These are phyloP conservation scores for Leccinum variicolor DNA, from an alignment of 768 basidiomycete genomes.

Conservation along the genomic window DNA sequence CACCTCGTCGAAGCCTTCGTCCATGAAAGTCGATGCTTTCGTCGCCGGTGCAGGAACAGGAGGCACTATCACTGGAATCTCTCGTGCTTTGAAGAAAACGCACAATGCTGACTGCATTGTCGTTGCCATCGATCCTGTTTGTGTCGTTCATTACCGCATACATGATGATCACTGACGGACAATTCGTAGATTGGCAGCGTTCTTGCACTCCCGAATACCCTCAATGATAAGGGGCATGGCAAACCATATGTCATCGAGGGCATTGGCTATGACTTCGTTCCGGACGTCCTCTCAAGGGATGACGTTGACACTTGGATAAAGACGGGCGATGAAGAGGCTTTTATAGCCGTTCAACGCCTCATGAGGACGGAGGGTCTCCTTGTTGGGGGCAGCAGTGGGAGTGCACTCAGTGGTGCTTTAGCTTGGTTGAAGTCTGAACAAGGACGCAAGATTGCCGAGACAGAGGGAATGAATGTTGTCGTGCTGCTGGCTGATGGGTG, in stretches of 20 bases:
- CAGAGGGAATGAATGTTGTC: conserved; percentile 81
- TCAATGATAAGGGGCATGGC: conserved; percentile 52
- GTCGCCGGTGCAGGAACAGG: conserved; percentile 92
- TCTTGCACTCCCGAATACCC: conserved; percentile 64
- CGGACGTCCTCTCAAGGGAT: conserved; percentile 73
- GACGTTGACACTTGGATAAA: conserved; percentile 84
- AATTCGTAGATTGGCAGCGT: conserved; percentile 76
- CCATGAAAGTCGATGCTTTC: conserved; percentile 75
- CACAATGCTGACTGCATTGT: conserved; percentile 73
- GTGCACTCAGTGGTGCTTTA: conserved; percentile 74
- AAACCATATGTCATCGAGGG: conserved; percentile 81
- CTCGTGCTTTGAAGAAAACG: conserved; percentile 71
- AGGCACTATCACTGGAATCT: conserved; percentile 88
- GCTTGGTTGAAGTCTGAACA: conserved; percentile 71
- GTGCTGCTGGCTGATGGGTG: conserved; percentile 89
- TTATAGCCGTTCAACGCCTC: conserved; percentile 65
- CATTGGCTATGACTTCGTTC: conserved; percentile 95
- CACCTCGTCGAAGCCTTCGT: conserved; percentile 54
- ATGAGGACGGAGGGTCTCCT: conserved; percentile 88
- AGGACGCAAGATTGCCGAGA: conserved; percentile 60
- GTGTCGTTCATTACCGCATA: conserved; percentile 22
- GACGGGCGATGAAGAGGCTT: conserved; percentile 77
- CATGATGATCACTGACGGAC: conserved; percentile 6
- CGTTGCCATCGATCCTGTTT: conserved; percentile 88
- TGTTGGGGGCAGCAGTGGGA: conserved; percentile 92